Conservation (phyloP, 2,329 filamentous ascomycete species). For the Myriosclerotinia scirpicola region DNA sequence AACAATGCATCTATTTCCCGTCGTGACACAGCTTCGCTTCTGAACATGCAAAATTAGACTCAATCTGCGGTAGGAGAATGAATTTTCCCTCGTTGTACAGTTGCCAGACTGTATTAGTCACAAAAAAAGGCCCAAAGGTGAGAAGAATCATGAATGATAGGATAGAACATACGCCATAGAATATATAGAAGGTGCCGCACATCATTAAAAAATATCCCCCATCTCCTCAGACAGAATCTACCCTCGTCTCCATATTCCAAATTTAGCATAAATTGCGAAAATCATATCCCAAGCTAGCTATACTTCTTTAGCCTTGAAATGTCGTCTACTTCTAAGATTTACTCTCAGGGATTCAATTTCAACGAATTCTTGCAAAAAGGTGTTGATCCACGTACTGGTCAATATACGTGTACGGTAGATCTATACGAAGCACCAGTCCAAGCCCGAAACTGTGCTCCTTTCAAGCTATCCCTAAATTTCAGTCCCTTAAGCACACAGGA, state of each 20-base stretch:
- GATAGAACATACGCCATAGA: not conserved
- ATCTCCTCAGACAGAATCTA: not conserved
- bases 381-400: constrained; percentile 17
- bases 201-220: not conserved
- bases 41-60: not conserved
- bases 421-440: constrained; percentile 14
- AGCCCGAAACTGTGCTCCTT: constrained; percentile 19
- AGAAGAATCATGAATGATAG: not conserved
- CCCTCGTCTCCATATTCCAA: not conserved
- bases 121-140: not conserved
- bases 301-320: not conserved
- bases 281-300: not conserved
- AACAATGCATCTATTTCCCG: not conserved
- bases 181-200: not conserved
- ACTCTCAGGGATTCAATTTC: constrained; percentile 22
- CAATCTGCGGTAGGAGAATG: not conserved
- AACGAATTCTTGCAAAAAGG: constrained; percentile 17
- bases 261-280: not conserved
- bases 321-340: constrained; percentile 4
- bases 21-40: not conserved
- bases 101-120: not conserved
- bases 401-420: constrained; percentile 18
- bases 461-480: constrained; percentile 19
- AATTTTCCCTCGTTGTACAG: not conserved
- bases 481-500: constrained; percentile 13